Evolutionary conservation across 2,329 filamentous ascomycete species (phyloP).

Genomic region (Orbilia ellipsospora): DNA sequence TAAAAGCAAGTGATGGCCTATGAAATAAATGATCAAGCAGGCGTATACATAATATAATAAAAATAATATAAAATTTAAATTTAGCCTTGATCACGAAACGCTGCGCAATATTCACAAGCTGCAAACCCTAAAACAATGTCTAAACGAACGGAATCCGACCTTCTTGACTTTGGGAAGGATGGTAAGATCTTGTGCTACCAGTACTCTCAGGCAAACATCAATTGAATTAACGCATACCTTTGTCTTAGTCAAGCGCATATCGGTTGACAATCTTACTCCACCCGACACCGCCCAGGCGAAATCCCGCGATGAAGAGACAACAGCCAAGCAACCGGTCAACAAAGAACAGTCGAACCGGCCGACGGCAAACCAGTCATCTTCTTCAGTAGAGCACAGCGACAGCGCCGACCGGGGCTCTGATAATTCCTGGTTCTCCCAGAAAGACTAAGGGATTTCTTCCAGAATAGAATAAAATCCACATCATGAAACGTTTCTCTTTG

Average conservation of each 20-base stretch:
- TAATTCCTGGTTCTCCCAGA: not conserved
- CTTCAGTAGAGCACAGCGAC: not conserved
- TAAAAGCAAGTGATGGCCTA: too few relatives aligned
- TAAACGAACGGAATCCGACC: slow-evolving; percentile 22
- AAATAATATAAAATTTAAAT: too few relatives aligned
- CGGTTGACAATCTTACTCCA: slow-evolving; percentile 39
- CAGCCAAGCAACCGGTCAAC: not conserved
- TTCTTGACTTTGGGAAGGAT: slow-evolving; percentile 38
- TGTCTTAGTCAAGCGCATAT: slow-evolving; percentile 32
- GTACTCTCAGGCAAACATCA: not conserved
- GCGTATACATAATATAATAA: too few relatives aligned
- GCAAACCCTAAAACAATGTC: slow-evolving; percentile 10
- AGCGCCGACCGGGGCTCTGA: not conserved
- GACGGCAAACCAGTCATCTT: not conserved
- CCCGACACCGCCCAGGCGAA: slow-evolving; percentile 26
- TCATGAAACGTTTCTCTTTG: not conserved
- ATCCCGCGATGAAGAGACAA: not conserved
- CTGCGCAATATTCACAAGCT: too few relatives aligned
- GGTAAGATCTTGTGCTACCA: slow-evolving; percentile 8
- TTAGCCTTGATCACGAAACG: too few relatives aligned
- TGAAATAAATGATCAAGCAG: too few relatives aligned
- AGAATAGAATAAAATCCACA: not conserved
- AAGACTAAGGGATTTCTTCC: not conserved
- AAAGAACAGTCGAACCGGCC: not conserved
- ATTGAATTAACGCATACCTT: not conserved